Evolutionary conservation across 2,329 filamentous ascomycete species (phyloP).

Genomic region (Coniella vitis): DNA sequence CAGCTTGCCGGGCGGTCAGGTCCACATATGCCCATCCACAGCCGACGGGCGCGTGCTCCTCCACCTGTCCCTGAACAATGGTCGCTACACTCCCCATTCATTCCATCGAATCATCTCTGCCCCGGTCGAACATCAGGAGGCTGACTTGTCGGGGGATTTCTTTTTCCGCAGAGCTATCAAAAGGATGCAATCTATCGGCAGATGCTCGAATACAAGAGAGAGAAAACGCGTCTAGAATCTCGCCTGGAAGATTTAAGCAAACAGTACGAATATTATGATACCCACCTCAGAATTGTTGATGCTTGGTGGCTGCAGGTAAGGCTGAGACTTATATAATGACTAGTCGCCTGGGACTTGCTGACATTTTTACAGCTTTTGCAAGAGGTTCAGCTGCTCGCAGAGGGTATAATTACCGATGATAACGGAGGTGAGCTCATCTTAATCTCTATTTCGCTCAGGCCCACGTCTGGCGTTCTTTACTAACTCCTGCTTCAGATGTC

Average conservation of each 20-base stretch:
- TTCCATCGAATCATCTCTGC: slow-evolving; percentile 15
- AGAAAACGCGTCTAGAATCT: slow-evolving; percentile 73
- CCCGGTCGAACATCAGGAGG: slow-evolving; percentile 21
- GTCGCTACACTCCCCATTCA: slow-evolving; percentile 20
- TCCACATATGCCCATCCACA: slow-evolving; percentile 14
- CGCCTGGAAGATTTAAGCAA: slow-evolving; percentile 76
- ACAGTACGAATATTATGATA: slow-evolving; percentile 75
- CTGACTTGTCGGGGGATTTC: slow-evolving; percentile 34
- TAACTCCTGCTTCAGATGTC: slow-evolving; percentile 32
- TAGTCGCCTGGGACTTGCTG: slow-evolving; percentile 17
- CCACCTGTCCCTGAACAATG: slow-evolving; percentile 12
- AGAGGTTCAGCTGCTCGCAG: slow-evolving; percentile 55
- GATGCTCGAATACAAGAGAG: slow-evolving; percentile 96
- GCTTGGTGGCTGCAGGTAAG: slow-evolving; percentile 89
- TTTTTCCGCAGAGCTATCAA: slow-evolving; percentile 66
- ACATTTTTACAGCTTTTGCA: slow-evolving; percentile 48
- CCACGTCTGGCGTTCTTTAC: slow-evolving; percentile 23
- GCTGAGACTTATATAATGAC: slow-evolving; percentile 12
- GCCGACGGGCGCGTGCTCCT: slow-evolving; percentile 12
- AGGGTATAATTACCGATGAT: slow-evolving; percentile 39
- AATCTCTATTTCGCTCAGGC: slow-evolving; percentile 8
- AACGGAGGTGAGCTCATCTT: slow-evolving; percentile 31
- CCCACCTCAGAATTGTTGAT: slow-evolving; percentile 86
- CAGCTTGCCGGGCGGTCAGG: slow-evolving; percentile 34
- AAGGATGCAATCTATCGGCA: slow-evolving; percentile 96